Base-by-base conservation (phyloP, 1,139 yeast species). In the Petasospora fabianii region DNA sequence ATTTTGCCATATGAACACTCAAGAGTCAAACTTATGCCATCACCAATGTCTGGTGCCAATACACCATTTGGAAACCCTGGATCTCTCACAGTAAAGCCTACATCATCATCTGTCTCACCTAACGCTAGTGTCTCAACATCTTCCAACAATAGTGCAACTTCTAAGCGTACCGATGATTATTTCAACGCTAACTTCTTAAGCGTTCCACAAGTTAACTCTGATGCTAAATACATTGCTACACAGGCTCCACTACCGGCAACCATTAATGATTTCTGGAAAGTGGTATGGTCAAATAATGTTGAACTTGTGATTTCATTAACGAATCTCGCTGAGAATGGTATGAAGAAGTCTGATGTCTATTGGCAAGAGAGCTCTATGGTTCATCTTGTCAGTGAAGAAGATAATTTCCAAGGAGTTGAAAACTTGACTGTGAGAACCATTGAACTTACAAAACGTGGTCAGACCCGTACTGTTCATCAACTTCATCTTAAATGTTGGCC, bases 221-320 rank as follows among this genome's bases (percentile, higher is more conserved):
- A 56, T 16, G 59, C 55, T 35, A 67, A 72, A 36, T 84, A 81
- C 55, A 81, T 86, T 48, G 96, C 95, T 1, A 82, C 95, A 0
- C 96, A 86, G 51, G 96, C 94, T 1, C 96, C 96, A 2, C 61
- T 86, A 29, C 77, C 80, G 3, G 76, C 80, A 17, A 84, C 96
- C 0, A 71, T 82, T 43, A 80, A 77, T 12, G 96, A 86, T 57
- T 86, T 86, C 55, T 87, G 95, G 94, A 76, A 77, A 51, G 82
- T 84, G 38, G 71, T 84, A 0, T 71, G 80, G 69, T 69, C 75
- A 34, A 76, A 84, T 46, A 61, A 72, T 3, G 74, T 79, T 10
- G 77, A 80, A 19, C 68, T 84, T 6, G 80, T 86, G 38, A 67
- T 87, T 15, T 84, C 90, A 57, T 67, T 86, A 39, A 85, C 90